phyloP scores from a whole-genome alignment of 2,329 filamentous ascomycete genomes.

The Nemania sp. region DNA sequence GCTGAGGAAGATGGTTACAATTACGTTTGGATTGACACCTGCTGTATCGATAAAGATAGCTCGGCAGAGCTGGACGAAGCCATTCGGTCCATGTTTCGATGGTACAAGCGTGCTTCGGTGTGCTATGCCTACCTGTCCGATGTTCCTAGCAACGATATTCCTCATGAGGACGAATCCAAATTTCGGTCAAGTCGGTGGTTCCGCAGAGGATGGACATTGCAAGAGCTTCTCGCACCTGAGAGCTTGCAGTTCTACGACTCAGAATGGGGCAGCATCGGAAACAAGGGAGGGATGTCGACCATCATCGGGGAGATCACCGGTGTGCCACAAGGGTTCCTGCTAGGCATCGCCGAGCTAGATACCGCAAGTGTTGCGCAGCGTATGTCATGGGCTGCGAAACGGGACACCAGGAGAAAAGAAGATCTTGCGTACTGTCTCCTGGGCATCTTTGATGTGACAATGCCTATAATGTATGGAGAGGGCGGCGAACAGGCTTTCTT shows the following conservation, averaged over 20 bases:
- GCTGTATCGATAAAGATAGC: conserved; percentile 15
- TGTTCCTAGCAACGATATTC: neutral
- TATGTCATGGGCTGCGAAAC: conserved; percentile 11
- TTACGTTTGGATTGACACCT: conserved; percentile 17
- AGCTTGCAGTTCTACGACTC: neutral
- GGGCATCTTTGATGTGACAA: conserved; percentile 8
- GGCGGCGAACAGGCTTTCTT: conserved; percentile 12
- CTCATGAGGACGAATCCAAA: neutral
- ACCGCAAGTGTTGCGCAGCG: conserved; percentile 9
- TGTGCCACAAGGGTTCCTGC: neutral
- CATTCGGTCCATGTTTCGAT: conserved; percentile 17
- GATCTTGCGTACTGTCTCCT: conserved; percentile 15
- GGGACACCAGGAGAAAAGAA: conserved; percentile 5
- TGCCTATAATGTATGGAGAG: conserved; percentile 14
- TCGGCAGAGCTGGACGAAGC: conserved; percentile 2
- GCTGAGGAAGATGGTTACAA: neutral
- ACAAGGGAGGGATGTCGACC: neutral
- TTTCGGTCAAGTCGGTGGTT: conserved; percentile 11
- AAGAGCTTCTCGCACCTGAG: conserved; percentile 18
- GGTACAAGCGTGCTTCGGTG: conserved; percentile 4
- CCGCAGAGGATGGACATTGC: conserved; percentile 12
- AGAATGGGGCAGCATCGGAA: neutral
- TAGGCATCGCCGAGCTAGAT: neutral
- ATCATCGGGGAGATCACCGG: neutral
- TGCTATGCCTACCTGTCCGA: conserved; percentile 16